Evolutionary conservation across 2,329 filamentous ascomycete species (phyloP).

Genomic region (Ustilaginoidea virens): DNA sequence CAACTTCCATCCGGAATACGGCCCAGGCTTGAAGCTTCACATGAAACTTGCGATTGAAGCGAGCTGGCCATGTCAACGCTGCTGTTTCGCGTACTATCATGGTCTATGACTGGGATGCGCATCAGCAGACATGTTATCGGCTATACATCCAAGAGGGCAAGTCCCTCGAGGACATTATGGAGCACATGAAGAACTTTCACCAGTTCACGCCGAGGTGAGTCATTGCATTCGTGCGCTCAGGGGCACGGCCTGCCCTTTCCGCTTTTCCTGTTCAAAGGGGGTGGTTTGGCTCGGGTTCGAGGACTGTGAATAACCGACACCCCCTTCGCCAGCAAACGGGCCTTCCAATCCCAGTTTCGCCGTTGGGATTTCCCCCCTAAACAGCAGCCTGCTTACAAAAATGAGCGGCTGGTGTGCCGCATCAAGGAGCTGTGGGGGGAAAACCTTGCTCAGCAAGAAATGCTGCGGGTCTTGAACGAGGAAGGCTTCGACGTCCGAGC

Average conservation of each 20-base stretch:
- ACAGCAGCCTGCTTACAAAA: conserved; percentile 56
- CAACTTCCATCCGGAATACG: too few relatives aligned
- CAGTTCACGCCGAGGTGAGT: conserved; percentile 59
- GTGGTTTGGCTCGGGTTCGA: too few relatives aligned
- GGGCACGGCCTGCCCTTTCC: too few relatives aligned
- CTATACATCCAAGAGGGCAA: conserved; percentile 66
- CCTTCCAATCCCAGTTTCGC: conserved; percentile 62
- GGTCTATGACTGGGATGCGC: conserved; percentile 31
- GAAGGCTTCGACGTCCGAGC: conserved; percentile 63
- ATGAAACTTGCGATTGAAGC: too few relatives aligned
- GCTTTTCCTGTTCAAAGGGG: too few relatives aligned
- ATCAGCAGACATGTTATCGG: conserved; percentile 29
- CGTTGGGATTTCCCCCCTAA: conserved; percentile 68
- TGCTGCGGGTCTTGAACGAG: conserved; percentile 51
- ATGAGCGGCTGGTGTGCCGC: conserved; percentile 48
- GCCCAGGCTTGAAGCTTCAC: too few relatives aligned
- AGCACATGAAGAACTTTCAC: conserved; percentile 48
- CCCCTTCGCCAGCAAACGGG: conserved; percentile 61
- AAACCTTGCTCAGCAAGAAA: conserved; percentile 58
- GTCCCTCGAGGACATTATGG: conserved; percentile 59
- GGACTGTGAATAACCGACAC: too few relatives aligned
- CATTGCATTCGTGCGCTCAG: too few relatives aligned
- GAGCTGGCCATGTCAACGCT: neutral
- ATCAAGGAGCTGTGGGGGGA: conserved; percentile 65
- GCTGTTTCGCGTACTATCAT: too few relatives aligned